These are phyloP conservation scores for Calophaca sinica DNA, from an alignment of 306 rosid genomes.

Conservation along the genomic window DNA sequence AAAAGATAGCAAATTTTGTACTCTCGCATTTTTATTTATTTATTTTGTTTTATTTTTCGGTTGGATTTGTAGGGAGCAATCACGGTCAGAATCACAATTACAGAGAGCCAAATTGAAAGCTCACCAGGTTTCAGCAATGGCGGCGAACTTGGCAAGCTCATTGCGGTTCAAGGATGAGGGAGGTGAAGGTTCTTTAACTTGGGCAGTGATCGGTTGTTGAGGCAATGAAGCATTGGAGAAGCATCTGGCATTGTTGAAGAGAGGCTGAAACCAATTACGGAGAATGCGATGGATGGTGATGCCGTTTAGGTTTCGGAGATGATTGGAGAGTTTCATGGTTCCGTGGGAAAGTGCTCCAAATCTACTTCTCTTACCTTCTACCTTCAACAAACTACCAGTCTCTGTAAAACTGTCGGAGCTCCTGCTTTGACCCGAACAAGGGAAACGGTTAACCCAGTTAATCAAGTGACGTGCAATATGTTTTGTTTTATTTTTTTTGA, in stretches of 20 bases:
- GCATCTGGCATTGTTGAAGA: conserved; percentile 40
- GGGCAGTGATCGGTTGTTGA: neutral
- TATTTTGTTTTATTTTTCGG: neutral
- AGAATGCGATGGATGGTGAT: conserved; percentile 35
- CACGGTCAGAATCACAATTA: neutral
- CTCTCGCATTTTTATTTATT: neutral
- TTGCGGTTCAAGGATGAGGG: conserved; percentile 67
- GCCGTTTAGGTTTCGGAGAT: conserved; percentile 31
- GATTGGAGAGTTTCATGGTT: conserved; percentile 28
- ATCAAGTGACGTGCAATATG: too few relatives aligned
- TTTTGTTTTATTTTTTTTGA: neutral
- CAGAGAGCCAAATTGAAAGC: conserved; percentile 18
- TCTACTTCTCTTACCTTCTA: too few relatives aligned
- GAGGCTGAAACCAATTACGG: conserved; percentile 30
- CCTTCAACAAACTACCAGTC: too few relatives aligned
- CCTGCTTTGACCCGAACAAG: too few relatives aligned
- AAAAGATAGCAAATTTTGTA: conserved; percentile 3
- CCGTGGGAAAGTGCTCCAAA: neutral
- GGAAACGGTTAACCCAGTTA: too few relatives aligned
- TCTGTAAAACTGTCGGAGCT: too few relatives aligned
- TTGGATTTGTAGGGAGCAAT: neutral
- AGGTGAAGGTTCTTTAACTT: conserved; percentile 41
- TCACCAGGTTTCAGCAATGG: conserved; percentile 81
- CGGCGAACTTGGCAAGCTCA: conserved; percentile 79
- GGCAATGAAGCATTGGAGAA: conserved; percentile 57